Base-by-base conservation (phyloP, 2,329 filamentous ascomycete genomes). In the Cercospora citrullina region DNA sequence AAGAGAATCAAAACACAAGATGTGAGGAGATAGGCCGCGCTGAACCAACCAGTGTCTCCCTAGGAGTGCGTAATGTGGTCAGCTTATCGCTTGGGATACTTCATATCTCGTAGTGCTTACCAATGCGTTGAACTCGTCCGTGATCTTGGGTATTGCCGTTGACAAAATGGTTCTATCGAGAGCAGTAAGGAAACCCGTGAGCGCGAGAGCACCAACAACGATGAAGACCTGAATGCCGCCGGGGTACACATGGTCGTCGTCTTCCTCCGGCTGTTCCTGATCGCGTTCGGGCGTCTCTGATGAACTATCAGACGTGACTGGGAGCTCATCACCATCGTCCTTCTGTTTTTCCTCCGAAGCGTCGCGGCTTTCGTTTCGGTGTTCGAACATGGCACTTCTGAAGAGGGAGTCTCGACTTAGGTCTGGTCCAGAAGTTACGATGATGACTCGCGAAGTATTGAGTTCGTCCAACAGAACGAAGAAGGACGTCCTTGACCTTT, bases 221-320 rank as follows among this genome's bases (percentile, higher is more conserved):
- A 68, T 30, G 16, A 48, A 28, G 33, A 60, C 23, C 55, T 42
- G 23, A 2, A 48, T 12, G 12, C 48, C 55, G 14, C 26, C 36
- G 14, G 65, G 65, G 28, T 68, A 68, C 26, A 59, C 90, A 68
- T 88, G 23, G 88, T 95, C 91, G 0, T 96, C 92, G n/a, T 94
- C 91, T 1, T 97, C 91, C 60, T 93, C 89, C 48, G 75, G 21
- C 0, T 16, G 5, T 23, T 53, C 48, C 12, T 21, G 48, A 23
- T 53, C 48, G 14, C 48, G 48, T 23, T 53, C 48, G 26, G 26
- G 18, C 23, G 48, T 12, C 48, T 21, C 28, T 57, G 53, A 57
- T 12, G 53, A 57, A 23, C 53, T 23, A 12, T 48, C 45, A 21
- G 21, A 48, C n/a, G 45, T 23, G n/a, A 48, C 45, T 48, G 18